These are phyloP conservation scores for Phialophora macrospora DNA, from an alignment of 2,329 filamentous ascomycete genomes.

Conservation along the genomic window DNA sequence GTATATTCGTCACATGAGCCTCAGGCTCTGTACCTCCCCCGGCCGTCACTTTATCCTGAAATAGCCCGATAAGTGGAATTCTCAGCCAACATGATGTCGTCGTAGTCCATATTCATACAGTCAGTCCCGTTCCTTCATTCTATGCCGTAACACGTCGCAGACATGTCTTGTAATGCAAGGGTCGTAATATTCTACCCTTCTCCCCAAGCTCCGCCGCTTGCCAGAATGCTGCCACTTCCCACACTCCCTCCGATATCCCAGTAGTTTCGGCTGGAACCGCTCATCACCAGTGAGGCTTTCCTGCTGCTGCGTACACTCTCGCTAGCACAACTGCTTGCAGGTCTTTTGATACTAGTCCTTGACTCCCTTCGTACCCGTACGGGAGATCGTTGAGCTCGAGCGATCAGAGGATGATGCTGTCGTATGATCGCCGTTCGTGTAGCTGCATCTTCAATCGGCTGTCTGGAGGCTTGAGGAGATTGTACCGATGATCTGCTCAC, in stretches of 20 bases:
- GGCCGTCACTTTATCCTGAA: not conserved
- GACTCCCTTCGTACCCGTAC: conserved; percentile 40
- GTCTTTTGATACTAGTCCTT: conserved; percentile 54
- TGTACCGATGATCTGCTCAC: conserved; percentile 46
- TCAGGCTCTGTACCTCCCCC: not conserved
- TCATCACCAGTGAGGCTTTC: conserved; percentile 57
- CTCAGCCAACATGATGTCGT: conserved; percentile 18
- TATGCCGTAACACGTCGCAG: conserved; percentile 13
- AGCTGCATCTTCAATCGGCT: conserved; percentile 63
- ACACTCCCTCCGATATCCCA: conserved; percentile 88
- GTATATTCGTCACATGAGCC: conserved; percentile 11
- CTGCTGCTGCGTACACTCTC: conserved; percentile 80
- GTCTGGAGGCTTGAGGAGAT: conserved; percentile 54
- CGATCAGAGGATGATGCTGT: conserved; percentile 84
- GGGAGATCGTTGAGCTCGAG: conserved; percentile 62
- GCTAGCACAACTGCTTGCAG: conserved; percentile 76
- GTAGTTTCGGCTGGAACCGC: conserved; percentile 79
- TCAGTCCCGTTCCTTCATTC: conserved; percentile 6
- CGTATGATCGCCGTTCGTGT: conserved; percentile 82
- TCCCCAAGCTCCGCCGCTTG: conserved; percentile 75
- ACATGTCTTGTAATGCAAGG: conserved; percentile 9
- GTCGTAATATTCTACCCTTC: conserved; percentile 60
- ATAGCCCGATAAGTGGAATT: conserved; percentile 7
- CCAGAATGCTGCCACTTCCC: conserved; percentile 72
- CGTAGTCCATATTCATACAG: conserved; percentile 32